phyloP scores from a whole-genome alignment of 139 green algal genomes.

The Micractinium conductrix region DNA sequence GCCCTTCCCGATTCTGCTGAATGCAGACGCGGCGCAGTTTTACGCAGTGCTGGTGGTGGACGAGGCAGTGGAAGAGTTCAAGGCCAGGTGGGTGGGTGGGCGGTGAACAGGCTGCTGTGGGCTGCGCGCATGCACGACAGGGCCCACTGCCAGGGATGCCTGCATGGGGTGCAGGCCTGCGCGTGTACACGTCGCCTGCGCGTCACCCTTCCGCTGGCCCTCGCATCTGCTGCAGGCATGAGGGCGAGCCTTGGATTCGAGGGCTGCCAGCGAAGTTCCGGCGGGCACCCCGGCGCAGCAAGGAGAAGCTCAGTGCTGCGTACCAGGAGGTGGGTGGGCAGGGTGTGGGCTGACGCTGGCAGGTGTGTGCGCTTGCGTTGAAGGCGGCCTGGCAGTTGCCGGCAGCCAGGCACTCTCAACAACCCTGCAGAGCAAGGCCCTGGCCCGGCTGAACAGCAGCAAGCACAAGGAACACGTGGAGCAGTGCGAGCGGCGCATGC shows the following conservation, averaged over 20 bases:
- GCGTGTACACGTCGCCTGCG: neutral
- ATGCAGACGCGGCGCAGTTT: conserved; percentile 23
- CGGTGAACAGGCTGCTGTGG: neutral
- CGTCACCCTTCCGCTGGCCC: too few species aligned
- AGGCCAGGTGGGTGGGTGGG: neutral
- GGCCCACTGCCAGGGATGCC: neutral
- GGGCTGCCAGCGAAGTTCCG: conserved; percentile 2
- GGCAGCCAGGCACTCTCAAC: neutral
- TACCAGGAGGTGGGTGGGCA: neutral
- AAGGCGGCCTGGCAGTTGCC: neutral
- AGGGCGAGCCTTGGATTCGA: conserved; percentile 7
- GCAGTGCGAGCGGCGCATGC: conserved; percentile 21
- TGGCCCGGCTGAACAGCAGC: conserved; percentile 3
- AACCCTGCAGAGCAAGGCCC: conserved; percentile 12
- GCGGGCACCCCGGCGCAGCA: neutral
- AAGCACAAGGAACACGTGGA: neutral
- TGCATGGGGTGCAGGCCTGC: neutral
- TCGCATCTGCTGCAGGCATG: conserved; percentile 10
- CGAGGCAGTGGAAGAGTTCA: conserved; percentile 13
- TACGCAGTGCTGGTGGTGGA: conserved; percentile 26
- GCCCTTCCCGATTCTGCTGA: neutral
- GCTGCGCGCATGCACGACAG: neutral
- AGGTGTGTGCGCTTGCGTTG: neutral
- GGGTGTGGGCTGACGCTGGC: neutral
- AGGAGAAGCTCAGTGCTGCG: neutral